Evolutionary conservation across 163 green algal species (phyloP).

Genomic region (Chlorella variabilis): DNA sequence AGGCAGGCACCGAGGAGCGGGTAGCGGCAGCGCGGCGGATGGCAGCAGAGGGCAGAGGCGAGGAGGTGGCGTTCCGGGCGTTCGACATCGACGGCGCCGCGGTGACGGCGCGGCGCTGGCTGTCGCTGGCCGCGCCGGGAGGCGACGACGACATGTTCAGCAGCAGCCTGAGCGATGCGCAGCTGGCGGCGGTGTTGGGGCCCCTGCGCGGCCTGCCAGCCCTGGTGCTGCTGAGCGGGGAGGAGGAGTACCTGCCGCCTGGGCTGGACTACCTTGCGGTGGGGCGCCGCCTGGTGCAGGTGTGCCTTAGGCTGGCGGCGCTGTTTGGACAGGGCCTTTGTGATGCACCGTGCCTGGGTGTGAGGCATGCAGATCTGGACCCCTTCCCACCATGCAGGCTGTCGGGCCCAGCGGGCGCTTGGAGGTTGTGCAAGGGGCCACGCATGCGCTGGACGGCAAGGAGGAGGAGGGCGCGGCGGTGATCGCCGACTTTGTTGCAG

Average conservation of each 20-base stretch:
- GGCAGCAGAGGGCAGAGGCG: slow-evolving; percentile 51
- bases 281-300: slow-evolving; percentile 31
- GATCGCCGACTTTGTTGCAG: slow-evolving; percentile 29
- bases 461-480: slow-evolving; percentile 31
- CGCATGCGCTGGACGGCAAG: slow-evolving; percentile 34
- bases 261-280: slow-evolving; percentile 2
- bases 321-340: no score
- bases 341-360: no score
- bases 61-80: slow-evolving; percentile 61
- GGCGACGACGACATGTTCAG: slow-evolving; percentile 88
- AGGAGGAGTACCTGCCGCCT: slow-evolving; percentile 54
- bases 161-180: slow-evolving; percentile 54
- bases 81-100: slow-evolving; percentile 57
- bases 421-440: slow-evolving; percentile 23
- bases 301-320: no score
- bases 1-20: slow-evolving; percentile 25
- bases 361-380: no score
- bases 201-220: slow-evolving; percentile 41
- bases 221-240: slow-evolving; percentile 47
- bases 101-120: slow-evolving; percentile 65
- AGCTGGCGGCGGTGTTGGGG: slow-evolving; percentile 28
- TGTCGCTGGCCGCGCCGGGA: slow-evolving; percentile 51
- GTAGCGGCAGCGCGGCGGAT: slow-evolving; percentile 46
- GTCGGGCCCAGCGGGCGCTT: slow-evolving; percentile 17
- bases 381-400: neutral